phyloP scores from a whole-genome alignment of 495 filamentous ascomycete species.

The Penicillium desertorum region DNA sequence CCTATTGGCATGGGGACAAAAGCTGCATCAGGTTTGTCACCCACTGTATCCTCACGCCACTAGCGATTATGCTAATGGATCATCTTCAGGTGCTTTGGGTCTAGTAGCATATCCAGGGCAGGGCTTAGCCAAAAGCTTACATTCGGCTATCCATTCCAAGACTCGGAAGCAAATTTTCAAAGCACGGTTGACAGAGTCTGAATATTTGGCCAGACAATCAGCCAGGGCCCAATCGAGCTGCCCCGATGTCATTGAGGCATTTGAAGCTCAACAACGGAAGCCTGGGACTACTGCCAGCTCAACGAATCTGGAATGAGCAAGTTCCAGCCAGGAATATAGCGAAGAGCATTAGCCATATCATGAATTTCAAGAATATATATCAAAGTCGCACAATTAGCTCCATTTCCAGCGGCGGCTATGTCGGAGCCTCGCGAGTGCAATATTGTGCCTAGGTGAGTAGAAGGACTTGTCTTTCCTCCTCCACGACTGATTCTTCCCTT shows the following conservation, averaged over 20 bases:
- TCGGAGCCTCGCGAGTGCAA: no score
- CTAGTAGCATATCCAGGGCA: conserved; percentile 19
- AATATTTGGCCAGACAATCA: conserved; percentile 13
- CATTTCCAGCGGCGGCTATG: not conserved
- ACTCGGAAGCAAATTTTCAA: conserved; percentile 13
- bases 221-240: conserved; percentile 2
- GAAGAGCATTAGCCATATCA: not conserved
- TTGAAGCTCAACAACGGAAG: conserved; percentile 4
- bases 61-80: not conserved
- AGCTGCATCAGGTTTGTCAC: conserved; percentile 32
- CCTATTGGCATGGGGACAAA: conserved; percentile 72
- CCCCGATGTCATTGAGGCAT: conserved; percentile 4
- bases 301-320: not conserved
- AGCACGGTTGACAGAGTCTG: conserved; percentile 8
- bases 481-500: no score
- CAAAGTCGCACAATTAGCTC: not conserved
- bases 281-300: not conserved
- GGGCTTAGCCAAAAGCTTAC: conserved; percentile 17
- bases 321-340: not conserved
- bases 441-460: no score
- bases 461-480: no score
- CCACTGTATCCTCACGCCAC: not conserved
- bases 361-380: not conserved
- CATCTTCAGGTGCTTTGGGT: conserved; percentile 10
- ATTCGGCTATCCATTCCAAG: conserved; percentile 15